These are phyloP conservation scores for Poa annua DNA, from an alignment of 176 grass and related monocot genomes.

Conservation along the genomic window DNA sequence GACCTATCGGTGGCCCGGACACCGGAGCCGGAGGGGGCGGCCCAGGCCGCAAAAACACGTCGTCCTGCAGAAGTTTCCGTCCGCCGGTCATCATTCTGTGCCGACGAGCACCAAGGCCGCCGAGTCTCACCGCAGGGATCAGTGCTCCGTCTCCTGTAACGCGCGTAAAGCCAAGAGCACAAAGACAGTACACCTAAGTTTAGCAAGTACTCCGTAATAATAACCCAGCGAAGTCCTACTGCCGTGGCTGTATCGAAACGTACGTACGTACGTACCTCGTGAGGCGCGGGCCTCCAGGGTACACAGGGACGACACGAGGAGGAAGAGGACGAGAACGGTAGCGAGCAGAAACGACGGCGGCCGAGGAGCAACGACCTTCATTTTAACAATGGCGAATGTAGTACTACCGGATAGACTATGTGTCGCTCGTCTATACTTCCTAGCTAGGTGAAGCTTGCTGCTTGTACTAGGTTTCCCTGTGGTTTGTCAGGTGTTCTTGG, in stretches of 20 bases:
- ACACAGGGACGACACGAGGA: background rate
- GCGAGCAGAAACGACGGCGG: background rate
- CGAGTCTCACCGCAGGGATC: background rate
- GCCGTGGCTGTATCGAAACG: background rate
- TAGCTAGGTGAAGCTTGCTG: background rate
- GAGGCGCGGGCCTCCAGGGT: background rate
- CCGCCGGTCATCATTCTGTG: background rate
- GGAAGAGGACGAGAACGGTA: background rate
- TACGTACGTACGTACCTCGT: conserved; percentile 1
- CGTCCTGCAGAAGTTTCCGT: background rate
- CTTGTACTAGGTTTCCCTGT: background rate
- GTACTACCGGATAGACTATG: background rate
- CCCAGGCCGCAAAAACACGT: background rate
- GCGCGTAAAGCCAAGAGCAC: no score
- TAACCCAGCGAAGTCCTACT: background rate
- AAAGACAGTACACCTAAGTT: background rate
- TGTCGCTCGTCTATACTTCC: background rate
- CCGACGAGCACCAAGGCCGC: background rate
- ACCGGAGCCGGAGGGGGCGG: conserved; percentile 21
- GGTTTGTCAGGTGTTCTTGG: background rate
- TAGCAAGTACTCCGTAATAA: background rate
- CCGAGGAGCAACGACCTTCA: conserved; percentile 6
- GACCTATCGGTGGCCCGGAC: background rate
- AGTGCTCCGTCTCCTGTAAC: background rate
- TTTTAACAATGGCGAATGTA: background rate